Percentiles rank a stretch among this genome's conserved stretches.
These are phyloP conservation scores for Brasilioporus rufonigricans DNA, from an alignment of 768 basidiomycete genomes.

Conservation along the genomic window DNA sequence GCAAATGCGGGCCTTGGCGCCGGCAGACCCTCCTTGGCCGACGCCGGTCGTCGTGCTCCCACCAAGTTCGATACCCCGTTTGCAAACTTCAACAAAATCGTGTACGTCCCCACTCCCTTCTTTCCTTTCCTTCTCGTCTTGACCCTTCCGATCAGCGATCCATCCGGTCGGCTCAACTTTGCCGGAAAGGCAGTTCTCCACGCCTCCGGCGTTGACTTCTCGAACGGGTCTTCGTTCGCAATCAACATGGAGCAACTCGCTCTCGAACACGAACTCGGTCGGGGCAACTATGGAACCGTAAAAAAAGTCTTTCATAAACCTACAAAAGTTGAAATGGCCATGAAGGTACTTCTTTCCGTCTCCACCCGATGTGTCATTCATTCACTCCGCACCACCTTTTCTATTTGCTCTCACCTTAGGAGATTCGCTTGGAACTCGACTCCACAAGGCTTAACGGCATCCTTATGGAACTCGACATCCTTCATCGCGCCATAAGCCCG, in stretches of 20 bases:
- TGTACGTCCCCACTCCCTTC: conserved; percentile 53
- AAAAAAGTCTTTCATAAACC: conserved; percentile 94
- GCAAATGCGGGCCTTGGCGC: conserved; percentile 68
- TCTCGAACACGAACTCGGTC: conserved; percentile 90
- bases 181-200: conserved; percentile 90
- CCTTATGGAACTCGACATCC: conserved; percentile 97
- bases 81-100: conserved; percentile 89
- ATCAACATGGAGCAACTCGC: conserved; percentile 95
- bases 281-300: conserved; percentile 97
- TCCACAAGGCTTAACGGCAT: conserved; percentile 92
- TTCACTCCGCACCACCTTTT: conserved; percentile 1
- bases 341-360: conserved; percentile 69
- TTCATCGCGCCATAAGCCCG: conserved; percentile 88
- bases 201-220: conserved; percentile 85
- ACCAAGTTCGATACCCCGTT: conserved; percentile 72
- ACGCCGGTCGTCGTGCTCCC: conserved; percentile 35
- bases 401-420: conserved; percentile 54
- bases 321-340: conserved; percentile 95
- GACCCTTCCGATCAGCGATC: conserved; percentile 58
- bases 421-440: conserved; percentile 96
- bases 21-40: conserved; percentile 55
- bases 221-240: conserved; percentile 82
- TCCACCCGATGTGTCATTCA: conserved; percentile 11
- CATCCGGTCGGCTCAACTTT: conserved; percentile 94
- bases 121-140: conserved; percentile 3